phyloP scores from a whole-genome alignment of 2,329 filamentous ascomycete genomes.

The Epichloe sp. region DNA sequence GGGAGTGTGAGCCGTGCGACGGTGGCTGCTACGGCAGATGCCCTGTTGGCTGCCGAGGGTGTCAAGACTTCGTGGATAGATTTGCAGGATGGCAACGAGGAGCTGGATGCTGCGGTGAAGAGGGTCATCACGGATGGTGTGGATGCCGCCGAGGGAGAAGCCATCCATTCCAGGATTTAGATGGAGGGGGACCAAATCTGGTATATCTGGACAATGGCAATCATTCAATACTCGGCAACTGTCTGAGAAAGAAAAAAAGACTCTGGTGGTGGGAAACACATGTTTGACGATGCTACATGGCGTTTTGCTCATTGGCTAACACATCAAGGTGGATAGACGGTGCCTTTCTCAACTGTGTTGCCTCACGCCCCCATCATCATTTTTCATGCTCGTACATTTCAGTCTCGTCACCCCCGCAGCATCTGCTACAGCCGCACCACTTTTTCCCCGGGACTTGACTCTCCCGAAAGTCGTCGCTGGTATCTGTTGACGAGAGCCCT shows the following conservation, averaged over 20 bases:
- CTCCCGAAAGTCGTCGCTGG: not conserved
- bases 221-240: not conserved
- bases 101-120: constrained; percentile 32
- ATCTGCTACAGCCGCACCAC: not conserved
- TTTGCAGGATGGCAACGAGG: constrained; percentile 39
- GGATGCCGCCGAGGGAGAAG: constrained; percentile 40
- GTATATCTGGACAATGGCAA: not conserved
- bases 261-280: not conserved
- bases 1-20: constrained; percentile 39
- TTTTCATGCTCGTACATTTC: not conserved
- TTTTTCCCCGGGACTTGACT: not conserved
- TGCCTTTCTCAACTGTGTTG: not conserved
- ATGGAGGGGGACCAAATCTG: too few relatives aligned
- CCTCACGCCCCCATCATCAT: not conserved
- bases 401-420: not conserved
- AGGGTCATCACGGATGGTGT: constrained; percentile 35
- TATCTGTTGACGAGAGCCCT: constrained; percentile 6
- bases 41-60: constrained; percentile 36
- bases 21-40: constrained; percentile 45
- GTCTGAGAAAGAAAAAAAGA: not conserved
- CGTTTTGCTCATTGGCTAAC: too few relatives aligned
- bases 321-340: too few relatives aligned
- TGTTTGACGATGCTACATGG: too few relatives aligned
- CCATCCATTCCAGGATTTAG: constrained; percentile 13
- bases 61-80: constrained; percentile 41